These are phyloP conservation scores for Pulveroboletus sp. DNA, from an alignment of 768 basidiomycete genomes.

Conservation along the genomic window DNA sequence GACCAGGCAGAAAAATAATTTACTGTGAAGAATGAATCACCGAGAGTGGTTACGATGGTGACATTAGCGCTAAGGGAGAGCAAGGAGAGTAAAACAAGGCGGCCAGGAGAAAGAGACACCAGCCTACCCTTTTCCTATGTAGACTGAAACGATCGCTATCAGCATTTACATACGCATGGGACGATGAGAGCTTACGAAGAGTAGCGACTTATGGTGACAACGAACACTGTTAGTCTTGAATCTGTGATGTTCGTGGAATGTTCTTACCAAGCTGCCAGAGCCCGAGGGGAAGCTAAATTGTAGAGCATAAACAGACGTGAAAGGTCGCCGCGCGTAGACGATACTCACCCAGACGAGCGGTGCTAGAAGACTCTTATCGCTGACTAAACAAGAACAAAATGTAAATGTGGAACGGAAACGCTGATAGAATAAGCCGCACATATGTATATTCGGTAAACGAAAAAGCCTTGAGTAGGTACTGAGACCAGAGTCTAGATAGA, in stretches of 20 bases:
- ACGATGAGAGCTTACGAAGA: not conserved
- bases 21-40: not conserved
- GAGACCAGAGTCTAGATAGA: not conserved
- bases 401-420: not conserved
- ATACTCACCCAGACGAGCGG: slow-evolving; percentile 4
- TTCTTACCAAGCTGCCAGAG: slow-evolving; percentile 4
- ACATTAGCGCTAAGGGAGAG: not conserved
- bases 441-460: not conserved
- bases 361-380: not conserved
- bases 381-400: not conserved
- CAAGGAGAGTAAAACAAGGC: not conserved
- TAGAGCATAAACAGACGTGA: not conserved
- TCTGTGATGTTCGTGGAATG: not conserved
- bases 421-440: not conserved
- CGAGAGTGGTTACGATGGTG: not conserved
- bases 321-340: not conserved
- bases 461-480: not conserved
- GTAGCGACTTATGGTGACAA: not conserved
- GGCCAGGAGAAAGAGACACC: not conserved
- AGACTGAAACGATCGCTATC: not conserved
- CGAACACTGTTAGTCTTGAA: not conserved
- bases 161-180: not conserved
- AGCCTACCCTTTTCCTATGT: not conserved
- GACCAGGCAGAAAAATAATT: not conserved
- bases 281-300: not conserved